Conservation (phyloP, 2,329 filamentous ascomycete genomes). For the Claviceps purpurea region DNA sequence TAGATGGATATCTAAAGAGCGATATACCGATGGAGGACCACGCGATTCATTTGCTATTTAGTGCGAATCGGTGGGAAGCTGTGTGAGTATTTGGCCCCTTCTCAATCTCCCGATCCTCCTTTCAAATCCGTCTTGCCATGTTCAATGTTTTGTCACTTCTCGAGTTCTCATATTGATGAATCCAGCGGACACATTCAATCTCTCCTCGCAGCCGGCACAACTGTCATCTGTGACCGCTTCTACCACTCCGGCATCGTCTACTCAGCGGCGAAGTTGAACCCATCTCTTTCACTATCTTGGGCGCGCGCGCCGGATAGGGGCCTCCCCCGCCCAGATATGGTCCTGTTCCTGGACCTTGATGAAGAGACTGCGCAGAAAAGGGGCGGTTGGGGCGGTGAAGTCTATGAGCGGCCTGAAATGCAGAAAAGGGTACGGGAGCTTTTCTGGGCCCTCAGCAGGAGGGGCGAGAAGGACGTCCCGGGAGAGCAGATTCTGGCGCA, state of each 20-base stretch:
- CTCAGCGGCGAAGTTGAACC: slow-evolving; percentile 72
- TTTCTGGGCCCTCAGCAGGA: slow-evolving; percentile 47
- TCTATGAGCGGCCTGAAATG: slow-evolving; percentile 77
- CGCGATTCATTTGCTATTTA: slow-evolving; percentile 80
- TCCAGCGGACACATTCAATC: slow-evolving; percentile 35
- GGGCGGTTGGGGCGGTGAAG: slow-evolving; percentile 79
- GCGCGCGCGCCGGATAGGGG: slow-evolving; percentile 74
- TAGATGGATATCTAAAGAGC: slow-evolving; percentile 67
- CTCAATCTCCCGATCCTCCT: neutral
- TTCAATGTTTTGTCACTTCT: neutral
- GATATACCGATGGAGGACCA: slow-evolving; percentile 68
- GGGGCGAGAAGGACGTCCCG: slow-evolving; percentile 24
- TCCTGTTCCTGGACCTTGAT: slow-evolving; percentile 74
- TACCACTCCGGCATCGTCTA: slow-evolving; percentile 93
- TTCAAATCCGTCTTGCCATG: neutral
- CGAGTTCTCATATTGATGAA: too few species aligned
- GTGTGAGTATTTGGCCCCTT: slow-evolving; percentile 25
- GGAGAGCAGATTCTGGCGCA: slow-evolving; percentile 12
- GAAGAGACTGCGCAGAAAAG: slow-evolving; percentile 57
- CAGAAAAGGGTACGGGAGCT: slow-evolving; percentile 65
- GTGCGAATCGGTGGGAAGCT: slow-evolving; percentile 79
- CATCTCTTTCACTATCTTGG: slow-evolving; percentile 59
- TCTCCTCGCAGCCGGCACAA: slow-evolving; percentile 52
- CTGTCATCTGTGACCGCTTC: slow-evolving; percentile 80
- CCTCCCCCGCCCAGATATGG: slow-evolving; percentile 74